Evolutionary conservation across 257 asterid genomes (phyloP).

Genomic region (Ocimum tenuiflorum): DNA sequence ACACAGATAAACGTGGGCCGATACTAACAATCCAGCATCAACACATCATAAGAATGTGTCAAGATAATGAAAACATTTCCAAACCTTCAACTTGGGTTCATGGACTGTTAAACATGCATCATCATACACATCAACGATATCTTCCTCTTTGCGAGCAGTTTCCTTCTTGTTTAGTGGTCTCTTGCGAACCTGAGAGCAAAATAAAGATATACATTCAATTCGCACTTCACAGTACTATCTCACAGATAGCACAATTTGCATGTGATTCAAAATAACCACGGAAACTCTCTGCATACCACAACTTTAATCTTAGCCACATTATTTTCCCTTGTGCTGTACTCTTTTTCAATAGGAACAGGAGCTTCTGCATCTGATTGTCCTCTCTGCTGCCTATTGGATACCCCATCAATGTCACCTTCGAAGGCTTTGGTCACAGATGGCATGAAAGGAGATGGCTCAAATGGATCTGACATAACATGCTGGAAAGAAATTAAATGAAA

Average conservation of each 20-base stretch:
- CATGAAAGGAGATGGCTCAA: constrained; percentile 93
- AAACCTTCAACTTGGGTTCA: constrained; percentile 91
- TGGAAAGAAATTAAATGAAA: constrained; percentile 35
- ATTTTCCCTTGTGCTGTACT: constrained; percentile 62
- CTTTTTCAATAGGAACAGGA: constrained; percentile 52
- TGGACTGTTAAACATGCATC: constrained; percentile 69
- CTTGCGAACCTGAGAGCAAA: constrained; percentile 71
- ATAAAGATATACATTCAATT: constrained; percentile 8
- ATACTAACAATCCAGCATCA: background rate
- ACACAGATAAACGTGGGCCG: background rate
- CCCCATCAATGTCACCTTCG: constrained; percentile 59
- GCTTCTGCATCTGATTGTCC: constrained; percentile 56
- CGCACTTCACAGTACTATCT: background rate
- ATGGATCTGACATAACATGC: constrained; percentile 94
- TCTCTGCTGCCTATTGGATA: constrained; percentile 43
- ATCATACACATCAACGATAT: constrained; percentile 70
- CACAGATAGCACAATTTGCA: constrained; percentile 12
- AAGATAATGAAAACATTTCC: constrained; percentile 14
- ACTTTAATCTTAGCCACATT: constrained; percentile 95
- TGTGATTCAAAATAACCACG: constrained; percentile 6
- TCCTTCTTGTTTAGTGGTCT: constrained; percentile 97
- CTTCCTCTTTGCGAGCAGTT: constrained; percentile 79
- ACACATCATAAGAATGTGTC: constrained; percentile 1
- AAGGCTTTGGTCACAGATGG: constrained; percentile 70
- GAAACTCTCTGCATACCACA: constrained; percentile 53